Evolutionary conservation across 2,329 filamentous ascomycete genomes (phyloP), one percentile per base, ranked within the genome.

Genomic region (Corynespora cassiicola): DNA sequence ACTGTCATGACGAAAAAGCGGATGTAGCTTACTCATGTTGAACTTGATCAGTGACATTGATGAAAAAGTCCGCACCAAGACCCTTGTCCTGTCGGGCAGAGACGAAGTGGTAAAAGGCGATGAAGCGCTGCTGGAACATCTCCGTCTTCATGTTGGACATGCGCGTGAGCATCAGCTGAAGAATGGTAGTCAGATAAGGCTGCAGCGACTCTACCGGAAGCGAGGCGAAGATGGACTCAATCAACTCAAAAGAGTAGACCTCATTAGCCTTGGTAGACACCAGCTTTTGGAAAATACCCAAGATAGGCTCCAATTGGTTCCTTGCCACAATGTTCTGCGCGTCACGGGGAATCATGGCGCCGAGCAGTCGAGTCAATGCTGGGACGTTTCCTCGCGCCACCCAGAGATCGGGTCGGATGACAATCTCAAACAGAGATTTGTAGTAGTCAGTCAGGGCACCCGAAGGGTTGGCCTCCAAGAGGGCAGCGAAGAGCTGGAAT

Each of bases 231-330:
- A 95, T 76, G 4, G 86, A 80, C 63, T 99, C 94, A 42, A 99
- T 76, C 30, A 99, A 79, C 62, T 99, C 94, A 60, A 97, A 96
- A 1, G 86, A 89, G 59, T 91, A 85, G 14, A 82, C 77, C 65
- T 99, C 94, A 31, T 91, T 91, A 45, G 86, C 85, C 71, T 94
- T 96, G 52, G 81, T 84, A 3, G 80, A 79, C 26, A 96, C 77
- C 8, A 99, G 80, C 59, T 89, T 91, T 67, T 97, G 92, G 77
- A 97, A 99, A 48, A 99, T 94, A 40, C 90, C 89, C n/a, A 99
- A 78, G 31, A 97, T 84, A 3, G 88, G 84, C 63, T 95, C 89
- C 25, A 96, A 69, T 67, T 96, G 90, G 55, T 91, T 87, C 59
- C 87, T 85, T 16, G 82, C 79, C 12, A 88, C 74, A 54, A 99